These are phyloP conservation scores for Neoarthrinium moseri DNA, from an alignment of 2,329 filamentous ascomycete species.

Conservation along the genomic window DNA sequence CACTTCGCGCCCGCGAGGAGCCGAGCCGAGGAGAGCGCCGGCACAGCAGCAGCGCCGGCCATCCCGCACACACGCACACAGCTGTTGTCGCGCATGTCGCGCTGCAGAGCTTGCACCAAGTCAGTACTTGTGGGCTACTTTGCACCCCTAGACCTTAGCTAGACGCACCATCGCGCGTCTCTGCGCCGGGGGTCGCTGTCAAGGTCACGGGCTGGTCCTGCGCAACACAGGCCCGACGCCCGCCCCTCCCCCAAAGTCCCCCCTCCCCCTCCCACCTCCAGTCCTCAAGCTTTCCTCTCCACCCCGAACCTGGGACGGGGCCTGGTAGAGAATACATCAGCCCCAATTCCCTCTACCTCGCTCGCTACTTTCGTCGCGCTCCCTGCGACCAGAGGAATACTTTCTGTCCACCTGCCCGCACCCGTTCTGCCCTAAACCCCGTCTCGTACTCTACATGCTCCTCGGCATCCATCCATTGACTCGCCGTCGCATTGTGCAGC, in stretches of 20 bases:
- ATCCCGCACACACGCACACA: too few relatives aligned
- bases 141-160: not conserved
- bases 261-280: slow-evolving; percentile 1
- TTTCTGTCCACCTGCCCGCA: not conserved
- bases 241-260: not conserved
- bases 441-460: slow-evolving; percentile 4
- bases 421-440: slow-evolving; percentile 5
- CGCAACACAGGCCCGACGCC: not conserved
- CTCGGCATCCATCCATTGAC: not conserved
- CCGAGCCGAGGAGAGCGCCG: too few relatives aligned
- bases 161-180: not conserved
- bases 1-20: too few relatives aligned
- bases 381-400: slow-evolving; percentile 8
- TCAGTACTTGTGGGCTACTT: too few relatives aligned
- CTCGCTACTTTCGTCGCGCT: slow-evolving; percentile 1
- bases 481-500: not conserved
- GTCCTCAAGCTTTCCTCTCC: not conserved
- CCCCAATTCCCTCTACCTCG: slow-evolving; percentile 2
- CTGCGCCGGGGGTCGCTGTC: not conserved
- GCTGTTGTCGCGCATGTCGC: too few relatives aligned
- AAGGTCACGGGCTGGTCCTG: slow-evolving; percentile 2
- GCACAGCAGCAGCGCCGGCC: too few relatives aligned
- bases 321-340: slow-evolving; percentile 5
- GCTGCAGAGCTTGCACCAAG: too few relatives aligned
- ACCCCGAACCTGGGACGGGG: not conserved